Evolutionary conservation across 768 basidiomycete species (phyloP).

Genomic region (Suillus decipiens): DNA sequence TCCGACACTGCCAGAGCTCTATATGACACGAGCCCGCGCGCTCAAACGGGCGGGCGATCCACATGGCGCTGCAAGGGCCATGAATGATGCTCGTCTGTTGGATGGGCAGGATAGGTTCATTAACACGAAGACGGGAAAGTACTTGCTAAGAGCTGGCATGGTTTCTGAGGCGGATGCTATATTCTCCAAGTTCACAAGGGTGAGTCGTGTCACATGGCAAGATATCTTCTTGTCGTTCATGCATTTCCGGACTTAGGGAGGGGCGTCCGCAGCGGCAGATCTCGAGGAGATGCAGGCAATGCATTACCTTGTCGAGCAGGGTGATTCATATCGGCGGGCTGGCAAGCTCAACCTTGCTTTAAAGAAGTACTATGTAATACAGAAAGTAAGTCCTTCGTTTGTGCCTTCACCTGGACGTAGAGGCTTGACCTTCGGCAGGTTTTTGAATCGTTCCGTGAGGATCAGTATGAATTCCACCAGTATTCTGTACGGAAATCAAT

Average conservation of each 20-base stretch:
- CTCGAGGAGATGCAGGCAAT: constrained; percentile 96
- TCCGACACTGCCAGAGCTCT: constrained; percentile 90
- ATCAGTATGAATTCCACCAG: constrained; percentile 97
- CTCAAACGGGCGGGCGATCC: constrained; percentile 86
- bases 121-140: constrained; percentile 93
- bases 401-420: constrained; percentile 6
- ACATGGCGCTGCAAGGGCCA: constrained; percentile 66
- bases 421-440: constrained; percentile 43
- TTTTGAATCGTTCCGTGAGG: constrained; percentile 88
- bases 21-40: constrained; percentile 78
- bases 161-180: constrained; percentile 72
- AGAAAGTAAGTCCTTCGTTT: constrained; percentile 51
- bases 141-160: constrained; percentile 81
- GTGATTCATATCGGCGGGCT: constrained; percentile 61
- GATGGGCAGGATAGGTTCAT: constrained; percentile 96
- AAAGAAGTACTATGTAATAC: constrained; percentile 79
- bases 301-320: constrained; percentile 84
- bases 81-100: constrained; percentile 81
- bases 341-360: constrained; percentile 77
- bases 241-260: constrained; percentile 62
- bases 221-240: neutral
- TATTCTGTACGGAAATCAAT: constrained; percentile 92
- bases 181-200: constrained; percentile 91
- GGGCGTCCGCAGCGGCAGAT: constrained; percentile 76
- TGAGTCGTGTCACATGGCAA: constrained; percentile 31